Base-by-base conservation (phyloP, 257 asterid genomes). In the Solanum arcanum region DNA sequence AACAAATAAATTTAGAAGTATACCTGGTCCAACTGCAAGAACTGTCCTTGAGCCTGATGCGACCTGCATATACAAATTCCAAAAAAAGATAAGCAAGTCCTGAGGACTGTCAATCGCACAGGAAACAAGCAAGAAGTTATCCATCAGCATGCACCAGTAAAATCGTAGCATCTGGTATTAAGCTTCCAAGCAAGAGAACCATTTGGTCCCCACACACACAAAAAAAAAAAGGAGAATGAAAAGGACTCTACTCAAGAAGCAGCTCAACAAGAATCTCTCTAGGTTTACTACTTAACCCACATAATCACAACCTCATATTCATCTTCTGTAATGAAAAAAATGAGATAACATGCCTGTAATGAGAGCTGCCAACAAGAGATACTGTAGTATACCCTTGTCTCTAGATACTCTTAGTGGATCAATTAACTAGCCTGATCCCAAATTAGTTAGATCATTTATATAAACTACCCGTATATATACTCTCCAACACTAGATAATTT, bases 1-100 rank as follows among this genome's bases (percentile, higher is more conserved):
- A 47, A 37, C 39, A 87, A 60, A 66, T 25, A 69, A n/a, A 23
- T 33, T 12, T 25, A 41, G 47, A 86, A 87, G 88, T 93, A 56
- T 87, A 97, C 99, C 99, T 23, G 99, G 99, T 69, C 99, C 99
- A 62, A 96, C 91, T 62, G 98, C 99, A 85, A 97, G 98, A 90
- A 97, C 98, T 4, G 98, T 97, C 88, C 91, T 96, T 68, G 99
- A 95, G 64, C 99, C 99, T 86, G 99, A 95, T 66, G 98, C 86
- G 85, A 95, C 95, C 99, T 97, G 91, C 84, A 60, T 31, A 35
- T 31, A 86, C 70, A 73, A 88, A 78, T 78, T 9, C 85, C 72
- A 74, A 80, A 78, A 41, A 80, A 29, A 47, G 69, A 49, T 62
- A 47, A 2, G 68, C 62, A 68, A 3, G 2, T 83, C 29, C 18